A percentile compares a stretch with the other conserved stretches of the same genome.
These are phyloP conservation scores for Malassezia obtusa DNA, from an alignment of 1,284 basidiomycete species.

Conservation along the genomic window DNA sequence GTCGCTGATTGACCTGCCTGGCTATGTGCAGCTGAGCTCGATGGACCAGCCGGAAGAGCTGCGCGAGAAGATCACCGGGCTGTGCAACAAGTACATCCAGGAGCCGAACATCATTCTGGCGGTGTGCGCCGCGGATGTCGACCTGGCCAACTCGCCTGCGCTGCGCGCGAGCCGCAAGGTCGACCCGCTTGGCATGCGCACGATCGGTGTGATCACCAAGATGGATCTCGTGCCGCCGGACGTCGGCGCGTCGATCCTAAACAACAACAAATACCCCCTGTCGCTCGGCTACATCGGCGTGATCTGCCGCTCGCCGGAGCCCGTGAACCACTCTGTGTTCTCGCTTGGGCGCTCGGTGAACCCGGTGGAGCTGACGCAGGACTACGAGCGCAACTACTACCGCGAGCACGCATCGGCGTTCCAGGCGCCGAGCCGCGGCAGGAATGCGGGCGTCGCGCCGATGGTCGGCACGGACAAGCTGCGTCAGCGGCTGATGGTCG, in stretches of 20 bases:
- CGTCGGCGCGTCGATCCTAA: constrained; percentile 68
- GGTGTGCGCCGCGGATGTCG: constrained; percentile 94
- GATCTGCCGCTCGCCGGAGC: constrained; percentile 55
- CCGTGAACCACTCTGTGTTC: constrained; percentile 3
- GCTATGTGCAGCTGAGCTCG: constrained; percentile 89
- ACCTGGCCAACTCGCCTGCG: constrained; percentile 94
- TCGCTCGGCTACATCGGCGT: constrained; percentile 95
- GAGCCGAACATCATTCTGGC: constrained; percentile 97
- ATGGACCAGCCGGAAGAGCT: constrained; percentile 91
- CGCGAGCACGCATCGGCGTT: constrained; percentile 63
- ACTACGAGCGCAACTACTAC: constrained; percentile 70
- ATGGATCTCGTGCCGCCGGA: constrained; percentile 90
- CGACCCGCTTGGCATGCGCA: constrained; percentile 84
- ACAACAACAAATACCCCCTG: constrained; percentile 89
- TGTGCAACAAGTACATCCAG: constrained; percentile 93
- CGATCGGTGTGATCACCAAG: constrained; percentile 96
- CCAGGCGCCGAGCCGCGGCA: constrained; percentile 50
- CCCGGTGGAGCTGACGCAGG: constrained; percentile 56
- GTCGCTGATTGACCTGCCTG: constrained; percentile 90
- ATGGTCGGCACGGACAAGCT: constrained; percentile 83
- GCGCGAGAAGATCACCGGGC: constrained; percentile 76
- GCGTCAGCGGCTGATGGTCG: constrained; percentile 80
- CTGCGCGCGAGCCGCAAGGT: constrained; percentile 83
- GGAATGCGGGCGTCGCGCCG: constrained; percentile 51
- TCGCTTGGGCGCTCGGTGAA: constrained; percentile 36